Conservation (phyloP, 768 basidiomycete species). For the Xerocomus potaroensis region DNA sequence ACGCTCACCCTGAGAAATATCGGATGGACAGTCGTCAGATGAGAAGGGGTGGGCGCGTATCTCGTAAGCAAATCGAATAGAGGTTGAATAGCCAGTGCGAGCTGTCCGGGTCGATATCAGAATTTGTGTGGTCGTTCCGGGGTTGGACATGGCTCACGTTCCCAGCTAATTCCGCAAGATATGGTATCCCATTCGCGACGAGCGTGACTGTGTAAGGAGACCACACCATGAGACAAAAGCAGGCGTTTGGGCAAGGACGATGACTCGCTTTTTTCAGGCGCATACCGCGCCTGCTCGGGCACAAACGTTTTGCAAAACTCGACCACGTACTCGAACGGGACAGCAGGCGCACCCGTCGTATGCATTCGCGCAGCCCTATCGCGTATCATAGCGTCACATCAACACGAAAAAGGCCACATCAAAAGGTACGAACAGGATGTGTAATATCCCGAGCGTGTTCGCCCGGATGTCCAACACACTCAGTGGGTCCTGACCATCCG, state of each 20-base stretch:
- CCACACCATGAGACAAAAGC: constrained; percentile 1
- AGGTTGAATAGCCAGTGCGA: constrained; percentile 48
- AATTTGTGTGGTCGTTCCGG: not conserved
- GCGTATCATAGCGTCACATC: not conserved
- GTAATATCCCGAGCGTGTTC: constrained; percentile 64
- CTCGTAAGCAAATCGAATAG: constrained; percentile 57
- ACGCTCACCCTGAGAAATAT: constrained; percentile 57
- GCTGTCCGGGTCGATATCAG: constrained; percentile 32
- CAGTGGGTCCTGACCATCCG: constrained; percentile 67
- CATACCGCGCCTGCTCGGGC: constrained; percentile 58
- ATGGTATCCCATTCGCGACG: constrained; percentile 60
- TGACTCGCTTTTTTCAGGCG: constrained; percentile 62
- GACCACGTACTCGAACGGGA: constrained; percentile 40
- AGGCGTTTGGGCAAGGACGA: too few species aligned
- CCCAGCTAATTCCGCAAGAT: constrained; percentile 43
- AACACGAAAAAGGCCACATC: not conserved
- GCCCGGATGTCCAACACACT: constrained; percentile 46
- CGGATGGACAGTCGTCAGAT: constrained; percentile 69
- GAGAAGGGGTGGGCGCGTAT: constrained; percentile 52
- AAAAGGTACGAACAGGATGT: constrained; percentile 58
- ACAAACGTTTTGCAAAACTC: constrained; percentile 62
- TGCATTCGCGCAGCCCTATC: constrained; percentile 57
- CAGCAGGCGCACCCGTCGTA: constrained; percentile 34
- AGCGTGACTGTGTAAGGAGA: constrained; percentile 50
- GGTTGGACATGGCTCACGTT: constrained; percentile 42